Conservation (phyloP, 306 rosid genomes). For the Cicer pinnatifidum region DNA sequence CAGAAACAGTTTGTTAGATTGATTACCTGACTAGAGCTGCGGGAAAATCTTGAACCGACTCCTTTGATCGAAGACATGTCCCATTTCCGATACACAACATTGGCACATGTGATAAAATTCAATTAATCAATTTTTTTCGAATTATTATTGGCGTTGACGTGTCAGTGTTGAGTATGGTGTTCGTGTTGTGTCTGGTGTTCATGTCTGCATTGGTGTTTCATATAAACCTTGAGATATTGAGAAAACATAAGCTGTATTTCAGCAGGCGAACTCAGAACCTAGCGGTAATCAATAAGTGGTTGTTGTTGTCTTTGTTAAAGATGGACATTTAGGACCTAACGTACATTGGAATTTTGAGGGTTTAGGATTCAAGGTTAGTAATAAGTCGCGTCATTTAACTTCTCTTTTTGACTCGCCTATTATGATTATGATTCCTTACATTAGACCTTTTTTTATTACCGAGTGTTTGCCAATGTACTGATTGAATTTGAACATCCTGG, state of each 20-base stretch:
- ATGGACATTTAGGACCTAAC: neutral
- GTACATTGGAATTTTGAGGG: neutral
- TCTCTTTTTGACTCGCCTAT: neutral
- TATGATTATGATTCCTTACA: neutral
- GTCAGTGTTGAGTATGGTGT: too few species aligned
- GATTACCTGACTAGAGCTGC: neutral
- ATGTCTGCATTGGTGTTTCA: too few species aligned
- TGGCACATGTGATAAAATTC: too few species aligned
- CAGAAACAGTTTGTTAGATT: neutral
- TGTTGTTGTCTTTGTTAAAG: slow-evolving; percentile 1
- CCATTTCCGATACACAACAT: too few species aligned
- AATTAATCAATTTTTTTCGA: too few species aligned
- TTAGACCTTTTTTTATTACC: neutral
- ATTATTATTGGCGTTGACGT: too few species aligned
- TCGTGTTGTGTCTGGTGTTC: too few species aligned
- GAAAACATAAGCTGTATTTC: neutral
- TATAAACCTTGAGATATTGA: neutral
- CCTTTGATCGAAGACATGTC: too few species aligned
- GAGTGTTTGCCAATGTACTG: neutral
- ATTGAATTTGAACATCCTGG: neutral
- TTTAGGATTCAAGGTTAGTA: neutral
- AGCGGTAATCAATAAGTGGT: neutral
- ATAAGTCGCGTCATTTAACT: neutral
- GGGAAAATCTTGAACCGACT: neutral
- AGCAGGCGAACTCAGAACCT: slow-evolving; percentile 2